A percentile compares a stretch with the other conserved stretches of the same genome.
These are phyloP conservation scores for Candida alai DNA, from an alignment of 805 yeast genomes.

Conservation along the genomic window DNA sequence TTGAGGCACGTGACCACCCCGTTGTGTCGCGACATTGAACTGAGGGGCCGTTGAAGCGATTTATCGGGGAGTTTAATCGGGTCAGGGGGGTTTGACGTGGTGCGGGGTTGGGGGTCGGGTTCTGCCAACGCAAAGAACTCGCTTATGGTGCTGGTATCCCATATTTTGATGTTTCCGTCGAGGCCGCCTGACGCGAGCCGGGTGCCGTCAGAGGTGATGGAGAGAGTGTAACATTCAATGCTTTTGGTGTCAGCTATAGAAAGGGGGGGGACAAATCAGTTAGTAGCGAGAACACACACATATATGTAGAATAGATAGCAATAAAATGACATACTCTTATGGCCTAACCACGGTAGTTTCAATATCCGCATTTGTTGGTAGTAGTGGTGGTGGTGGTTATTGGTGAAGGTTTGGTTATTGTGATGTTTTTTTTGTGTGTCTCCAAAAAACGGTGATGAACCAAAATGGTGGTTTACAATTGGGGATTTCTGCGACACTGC, in stretches of 20 bases:
- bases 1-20: constrained; percentile 95
- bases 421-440: too few relatives aligned
- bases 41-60: constrained; percentile 50
- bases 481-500: too few relatives aligned
- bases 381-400: too few relatives aligned
- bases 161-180: constrained; percentile 84
- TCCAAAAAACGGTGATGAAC: too few relatives aligned
- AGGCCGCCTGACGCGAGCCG: constrained; percentile 91
- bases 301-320: background rate
- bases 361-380: constrained; percentile 39
- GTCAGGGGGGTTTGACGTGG: constrained; percentile 8
- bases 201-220: constrained; percentile 76
- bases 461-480: too few relatives aligned
- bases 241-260: constrained; percentile 67
- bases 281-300: constrained; percentile 12
- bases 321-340: constrained; percentile 30
- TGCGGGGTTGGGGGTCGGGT: constrained; percentile 1
- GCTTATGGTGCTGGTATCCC: constrained; percentile 64
- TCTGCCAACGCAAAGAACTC: constrained; percentile 29
- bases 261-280: too few relatives aligned
- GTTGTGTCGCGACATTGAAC: constrained; percentile 91
- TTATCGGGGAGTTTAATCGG: constrained; percentile 16
- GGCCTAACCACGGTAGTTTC: constrained; percentile 45
- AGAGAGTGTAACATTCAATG: constrained; percentile 81
- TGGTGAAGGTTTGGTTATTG: too few relatives aligned